A percentile compares a stretch with the other conserved stretches of the same genome.
These are phyloP conservation scores for Calonectria ilicicola DNA, from an alignment of 2,329 filamentous ascomycete species.

Conservation along the genomic window DNA sequence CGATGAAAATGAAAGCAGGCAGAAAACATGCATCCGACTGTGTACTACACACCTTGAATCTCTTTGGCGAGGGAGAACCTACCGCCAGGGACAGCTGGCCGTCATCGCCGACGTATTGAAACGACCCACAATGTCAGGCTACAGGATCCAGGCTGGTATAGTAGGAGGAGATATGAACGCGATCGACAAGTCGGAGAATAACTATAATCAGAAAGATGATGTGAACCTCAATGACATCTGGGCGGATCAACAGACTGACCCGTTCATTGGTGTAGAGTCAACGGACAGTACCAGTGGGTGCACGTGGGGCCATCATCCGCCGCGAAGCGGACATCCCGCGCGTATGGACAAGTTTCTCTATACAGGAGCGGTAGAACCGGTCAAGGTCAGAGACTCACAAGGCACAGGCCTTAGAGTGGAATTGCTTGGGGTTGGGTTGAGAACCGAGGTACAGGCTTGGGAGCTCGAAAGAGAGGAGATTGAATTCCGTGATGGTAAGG, in stretches of 20 bases:
- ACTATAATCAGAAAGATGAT: not conserved
- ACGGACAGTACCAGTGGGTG: not conserved
- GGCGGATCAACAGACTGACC: not conserved
- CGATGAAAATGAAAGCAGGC: not conserved
- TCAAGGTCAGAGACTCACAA: not conserved
- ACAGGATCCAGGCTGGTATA: not conserved
- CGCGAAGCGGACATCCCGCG: not conserved
- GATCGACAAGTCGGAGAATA: conserved; percentile 2
- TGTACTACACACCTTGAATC: conserved; percentile 25
- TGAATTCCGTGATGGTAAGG: not conserved
- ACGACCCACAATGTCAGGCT: not conserved
- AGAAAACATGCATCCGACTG: not conserved
- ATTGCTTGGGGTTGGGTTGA: conserved; percentile 5
- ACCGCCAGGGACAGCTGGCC: conserved; percentile 6
- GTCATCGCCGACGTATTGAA: conserved; percentile 17
- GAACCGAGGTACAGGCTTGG: not conserved
- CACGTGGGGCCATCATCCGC: not conserved
- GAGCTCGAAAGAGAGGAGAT: conserved; percentile 10
- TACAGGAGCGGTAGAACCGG: not conserved
- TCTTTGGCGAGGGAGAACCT: not conserved
- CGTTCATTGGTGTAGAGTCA: not conserved
- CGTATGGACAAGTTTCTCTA: conserved; percentile 24
- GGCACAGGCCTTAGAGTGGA: not conserved
- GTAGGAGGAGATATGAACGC: conserved; percentile 27
- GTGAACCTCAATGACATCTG: conserved; percentile 7